phyloP scores from a whole-genome alignment of 2,329 filamentous ascomycete genomes.

The Alternaria solani region DNA sequence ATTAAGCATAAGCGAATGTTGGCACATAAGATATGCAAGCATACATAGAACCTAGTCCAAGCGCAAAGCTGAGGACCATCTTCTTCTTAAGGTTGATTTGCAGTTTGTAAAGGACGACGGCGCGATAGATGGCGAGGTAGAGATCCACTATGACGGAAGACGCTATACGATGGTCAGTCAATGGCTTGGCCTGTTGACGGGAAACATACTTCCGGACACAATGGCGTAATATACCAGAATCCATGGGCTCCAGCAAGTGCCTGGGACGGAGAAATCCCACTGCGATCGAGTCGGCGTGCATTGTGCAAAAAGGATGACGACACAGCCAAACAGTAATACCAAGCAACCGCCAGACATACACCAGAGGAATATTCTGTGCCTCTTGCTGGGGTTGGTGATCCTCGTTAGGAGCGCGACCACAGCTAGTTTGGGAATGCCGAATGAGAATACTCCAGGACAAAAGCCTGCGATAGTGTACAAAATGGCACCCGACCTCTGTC shows the following conservation, averaged over 20 bases:
- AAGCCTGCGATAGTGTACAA: neutral
- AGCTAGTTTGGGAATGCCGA: constrained; percentile 1
- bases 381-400: constrained; percentile 1
- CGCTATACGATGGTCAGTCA: neutral
- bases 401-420: constrained; percentile 1
- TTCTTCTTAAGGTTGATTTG: constrained; percentile 1
- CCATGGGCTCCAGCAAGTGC: constrained; percentile 7
- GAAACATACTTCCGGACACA: neutral
- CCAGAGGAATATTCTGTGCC: neutral
- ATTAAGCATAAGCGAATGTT: neutral
- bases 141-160: constrained; percentile 2
- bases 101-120: neutral
- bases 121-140: constrained; percentile 2
- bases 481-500: neutral
- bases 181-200: too few species aligned
- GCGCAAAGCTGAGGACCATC: neutral
- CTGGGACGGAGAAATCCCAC: neutral
- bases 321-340: neutral
- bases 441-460: neutral
- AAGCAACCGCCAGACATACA: neutral
- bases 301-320: constrained; percentile 3
- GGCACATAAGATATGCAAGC: neutral
- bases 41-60: constrained; percentile 1
- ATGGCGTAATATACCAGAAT: constrained; percentile 1
- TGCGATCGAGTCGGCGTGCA: constrained; percentile 2